phyloP scores from a whole-genome alignment of 2,329 filamentous ascomycete genomes.

The Capronia epimyces region DNA sequence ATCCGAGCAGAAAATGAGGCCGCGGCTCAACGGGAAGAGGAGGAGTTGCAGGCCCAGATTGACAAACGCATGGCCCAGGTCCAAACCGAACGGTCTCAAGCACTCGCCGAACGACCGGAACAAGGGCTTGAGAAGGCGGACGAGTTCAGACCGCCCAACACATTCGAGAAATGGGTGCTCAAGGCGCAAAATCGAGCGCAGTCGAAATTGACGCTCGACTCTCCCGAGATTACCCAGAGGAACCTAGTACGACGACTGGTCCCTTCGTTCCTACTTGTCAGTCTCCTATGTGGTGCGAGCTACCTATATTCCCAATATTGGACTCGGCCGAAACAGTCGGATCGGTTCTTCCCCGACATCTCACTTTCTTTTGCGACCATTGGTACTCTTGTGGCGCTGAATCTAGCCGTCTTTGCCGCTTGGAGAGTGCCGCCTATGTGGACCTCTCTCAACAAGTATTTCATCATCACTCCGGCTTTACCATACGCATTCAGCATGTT shows the following conservation, averaged over 20 bases:
- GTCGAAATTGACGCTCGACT: slow-evolving; percentile 24
- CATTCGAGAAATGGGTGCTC: slow-evolving; percentile 28
- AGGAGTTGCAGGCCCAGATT: slow-evolving; percentile 48
- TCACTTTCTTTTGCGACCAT: slow-evolving; percentile 51
- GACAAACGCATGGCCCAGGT: slow-evolving; percentile 46
- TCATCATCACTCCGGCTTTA: slow-evolving; percentile 48
- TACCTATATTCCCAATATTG: slow-evolving; percentile 47
- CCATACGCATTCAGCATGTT: slow-evolving; percentile 50
- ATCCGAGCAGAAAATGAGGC: slow-evolving; percentile 39
- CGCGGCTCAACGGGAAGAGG: slow-evolving; percentile 40
- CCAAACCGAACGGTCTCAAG: slow-evolving; percentile 32
- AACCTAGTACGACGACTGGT: slow-evolving; percentile 40
- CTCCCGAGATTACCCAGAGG: slow-evolving; percentile 24
- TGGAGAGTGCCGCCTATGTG: slow-evolving; percentile 52
- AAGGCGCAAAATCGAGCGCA: slow-evolving; percentile 21
- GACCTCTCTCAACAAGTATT: slow-evolving; percentile 53
- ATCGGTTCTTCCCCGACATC: slow-evolving; percentile 47
- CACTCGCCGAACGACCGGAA: slow-evolving; percentile 24
- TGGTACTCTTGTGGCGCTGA: slow-evolving; percentile 46
- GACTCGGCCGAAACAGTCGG: slow-evolving; percentile 42
- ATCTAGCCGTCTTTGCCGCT: slow-evolving; percentile 46
- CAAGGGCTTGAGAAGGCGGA: slow-evolving; percentile 25
- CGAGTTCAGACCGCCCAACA: slow-evolving; percentile 26
- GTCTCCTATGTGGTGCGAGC: slow-evolving; percentile 37
- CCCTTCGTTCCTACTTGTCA: slow-evolving; percentile 40